phyloP scores from a whole-genome alignment of 202 grass and related monocot species.

The Musa balbisiana region DNA sequence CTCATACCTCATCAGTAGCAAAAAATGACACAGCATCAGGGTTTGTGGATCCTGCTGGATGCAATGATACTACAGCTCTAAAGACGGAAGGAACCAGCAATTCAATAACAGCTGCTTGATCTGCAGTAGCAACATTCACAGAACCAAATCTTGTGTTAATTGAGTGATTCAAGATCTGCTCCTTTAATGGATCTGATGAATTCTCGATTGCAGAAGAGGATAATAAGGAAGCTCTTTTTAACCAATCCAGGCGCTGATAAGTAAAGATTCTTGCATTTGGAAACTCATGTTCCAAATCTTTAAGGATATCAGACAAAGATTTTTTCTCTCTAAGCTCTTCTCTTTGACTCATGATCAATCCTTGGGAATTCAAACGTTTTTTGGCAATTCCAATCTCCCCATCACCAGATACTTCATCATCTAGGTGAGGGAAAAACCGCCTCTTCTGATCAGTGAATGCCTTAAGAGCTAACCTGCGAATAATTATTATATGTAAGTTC shows the following conservation, averaged over 20 bases:
- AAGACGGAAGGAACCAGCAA: constrained; percentile 77
- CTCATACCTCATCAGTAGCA: constrained; percentile 73
- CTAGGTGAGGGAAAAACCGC: constrained; percentile 90
- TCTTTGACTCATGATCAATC: constrained; percentile 29
- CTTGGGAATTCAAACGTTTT: constrained; percentile 19
- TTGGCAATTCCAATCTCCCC: constrained; percentile 43
- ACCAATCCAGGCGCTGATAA: constrained; percentile 87
- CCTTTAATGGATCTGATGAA: constrained; percentile 57
- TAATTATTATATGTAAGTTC: constrained; percentile 2
- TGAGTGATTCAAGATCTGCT: constrained; percentile 48
- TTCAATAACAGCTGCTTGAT: constrained; percentile 79
- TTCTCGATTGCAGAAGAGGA: constrained; percentile 46
- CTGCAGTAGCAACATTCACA: constrained; percentile 19
- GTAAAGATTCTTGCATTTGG: constrained; percentile 60
- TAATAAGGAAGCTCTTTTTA: constrained; percentile 72
- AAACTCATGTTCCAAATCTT: constrained; percentile 57
- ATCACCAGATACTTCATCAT: constrained; percentile 66
- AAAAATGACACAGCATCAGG: constrained; percentile 89
- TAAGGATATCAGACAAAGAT: constrained; percentile 65
- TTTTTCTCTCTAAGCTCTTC: constrained; percentile 39
- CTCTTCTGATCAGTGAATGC: constrained; percentile 96
- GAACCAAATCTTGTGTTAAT: constrained; percentile 36
- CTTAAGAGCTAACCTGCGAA: constrained; percentile 91
- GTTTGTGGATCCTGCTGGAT: constrained; percentile 77
- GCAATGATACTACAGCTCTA: constrained; percentile 91